Conservation (phyloP, 2,329 filamentous ascomycete species). For the Huntiella decipiens region DNA sequence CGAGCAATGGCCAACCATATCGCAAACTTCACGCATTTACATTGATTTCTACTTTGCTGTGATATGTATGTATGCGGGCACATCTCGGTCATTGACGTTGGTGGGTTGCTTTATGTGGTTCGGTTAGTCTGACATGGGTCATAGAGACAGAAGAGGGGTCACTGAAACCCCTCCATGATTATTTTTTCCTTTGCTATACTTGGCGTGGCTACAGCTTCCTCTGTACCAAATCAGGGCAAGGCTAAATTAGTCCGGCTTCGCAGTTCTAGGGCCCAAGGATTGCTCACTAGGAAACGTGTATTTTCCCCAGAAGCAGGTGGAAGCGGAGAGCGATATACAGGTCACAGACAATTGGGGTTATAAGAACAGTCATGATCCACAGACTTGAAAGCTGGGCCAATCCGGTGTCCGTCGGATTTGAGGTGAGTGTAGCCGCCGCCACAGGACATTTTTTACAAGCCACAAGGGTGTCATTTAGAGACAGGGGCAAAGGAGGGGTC, state of each 20-base stretch:
- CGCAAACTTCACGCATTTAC: too few species aligned
- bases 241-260: constrained; percentile 10
- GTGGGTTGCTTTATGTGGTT: too few species aligned
- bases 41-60: too few species aligned
- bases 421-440: background rate
- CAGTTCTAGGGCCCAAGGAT: background rate
- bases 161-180: background rate
- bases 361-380: too few species aligned
- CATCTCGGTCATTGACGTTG: too few species aligned
- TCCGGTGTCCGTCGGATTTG: background rate
- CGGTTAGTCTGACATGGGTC: too few species aligned
- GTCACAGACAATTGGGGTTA: background rate
- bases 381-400: background rate
- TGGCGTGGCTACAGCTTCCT: constrained; percentile 3
- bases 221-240: background rate
- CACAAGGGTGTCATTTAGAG: too few species aligned
- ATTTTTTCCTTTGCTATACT: background rate
- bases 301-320: background rate
- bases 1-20: too few species aligned
- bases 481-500: too few species aligned
- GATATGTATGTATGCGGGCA: too few species aligned
- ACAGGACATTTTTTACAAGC: background rate
- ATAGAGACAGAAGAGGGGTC: too few species aligned
- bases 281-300: background rate
- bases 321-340: background rate